Percentiles rank a stretch among this genome's conserved stretches.
Conservation (phyloP, 169 alveolate genomes). For the Eimeria sp. region DNA sequence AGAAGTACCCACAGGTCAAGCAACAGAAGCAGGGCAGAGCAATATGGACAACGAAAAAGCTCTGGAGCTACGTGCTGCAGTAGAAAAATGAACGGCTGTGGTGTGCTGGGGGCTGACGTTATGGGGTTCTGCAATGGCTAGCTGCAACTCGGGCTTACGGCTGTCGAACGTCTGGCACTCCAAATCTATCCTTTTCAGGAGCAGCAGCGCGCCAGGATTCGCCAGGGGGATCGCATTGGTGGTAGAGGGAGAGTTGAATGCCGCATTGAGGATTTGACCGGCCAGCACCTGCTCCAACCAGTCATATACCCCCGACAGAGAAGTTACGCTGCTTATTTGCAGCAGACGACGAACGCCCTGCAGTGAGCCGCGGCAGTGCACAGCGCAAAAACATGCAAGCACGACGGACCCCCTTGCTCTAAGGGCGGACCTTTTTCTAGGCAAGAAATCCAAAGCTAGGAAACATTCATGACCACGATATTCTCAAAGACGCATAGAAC, state of each 20-base stretch:
- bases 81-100: not conserved
- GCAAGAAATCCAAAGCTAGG: not conserved
- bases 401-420: not conserved
- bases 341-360: conserved; percentile 44
- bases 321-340: conserved; percentile 35
- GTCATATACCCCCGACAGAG: conserved; percentile 79
- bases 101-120: not conserved
- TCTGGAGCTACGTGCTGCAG: not conserved
- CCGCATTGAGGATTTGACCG: conserved; percentile 70
- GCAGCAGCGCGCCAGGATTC: conserved; percentile 77
- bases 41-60: not conserved
- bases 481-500: not conserved
- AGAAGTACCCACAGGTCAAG: not conserved
- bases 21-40: not conserved
- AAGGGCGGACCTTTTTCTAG: not conserved
- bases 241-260: conserved; percentile 51
- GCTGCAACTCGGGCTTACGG: conserved; percentile 2
- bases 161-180: conserved; percentile 58
- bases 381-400: not conserved
- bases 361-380: not conserved
- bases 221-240: conserved; percentile 74
- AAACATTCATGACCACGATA: not conserved
- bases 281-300: conserved; percentile 80
- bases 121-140: not conserved
- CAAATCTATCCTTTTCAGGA: conserved; percentile 24